These are phyloP conservation scores for Ganoderma multipileum DNA, from an alignment of 1,284 basidiomycete genomes.

Conservation along the genomic window DNA sequence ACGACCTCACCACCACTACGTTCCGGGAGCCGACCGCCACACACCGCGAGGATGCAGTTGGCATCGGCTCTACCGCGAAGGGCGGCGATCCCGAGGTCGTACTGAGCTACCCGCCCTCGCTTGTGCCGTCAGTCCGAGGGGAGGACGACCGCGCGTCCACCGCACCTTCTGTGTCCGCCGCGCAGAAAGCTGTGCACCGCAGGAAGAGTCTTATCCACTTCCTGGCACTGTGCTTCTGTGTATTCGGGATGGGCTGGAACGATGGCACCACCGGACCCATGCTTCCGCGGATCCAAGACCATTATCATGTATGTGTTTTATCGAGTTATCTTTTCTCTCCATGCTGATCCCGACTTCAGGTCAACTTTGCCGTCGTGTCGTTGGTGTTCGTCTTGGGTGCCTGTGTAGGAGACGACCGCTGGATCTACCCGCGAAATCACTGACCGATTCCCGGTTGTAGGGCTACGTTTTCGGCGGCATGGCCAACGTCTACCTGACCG, in stretches of 20 bases:
- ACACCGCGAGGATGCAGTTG: constrained; percentile 14
- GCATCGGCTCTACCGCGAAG: not conserved
- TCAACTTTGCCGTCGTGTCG: constrained; percentile 56
- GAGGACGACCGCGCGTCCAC: not conserved
- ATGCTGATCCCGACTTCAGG: constrained; percentile 37
- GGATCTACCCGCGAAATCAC: not conserved
- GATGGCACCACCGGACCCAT: constrained; percentile 63
- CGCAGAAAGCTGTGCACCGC: constrained; percentile 22
- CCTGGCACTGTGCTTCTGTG: constrained; percentile 41
- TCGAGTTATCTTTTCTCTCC: no score
- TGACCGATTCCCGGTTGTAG: constrained; percentile 36
- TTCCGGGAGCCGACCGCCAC: not conserved
- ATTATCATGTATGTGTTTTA: constrained; percentile 51
- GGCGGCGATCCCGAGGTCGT: constrained; percentile 26
- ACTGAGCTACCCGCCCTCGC: constrained; percentile 25
- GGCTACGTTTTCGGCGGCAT: constrained; percentile 60
- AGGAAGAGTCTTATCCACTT: constrained; percentile 40
- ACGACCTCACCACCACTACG: not conserved
- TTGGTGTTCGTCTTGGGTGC: constrained; percentile 55
- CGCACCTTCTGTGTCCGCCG: constrained; percentile 20
- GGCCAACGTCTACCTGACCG: constrained; percentile 60
- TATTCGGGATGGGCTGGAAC: constrained; percentile 63
- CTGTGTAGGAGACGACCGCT: constrained; percentile 42
- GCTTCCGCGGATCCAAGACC: constrained; percentile 59
- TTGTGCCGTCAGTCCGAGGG: constrained; percentile 46